Base-by-base conservation (phyloP, 2,329 filamentous ascomycete species). In the Fusarium albidum region DNA sequence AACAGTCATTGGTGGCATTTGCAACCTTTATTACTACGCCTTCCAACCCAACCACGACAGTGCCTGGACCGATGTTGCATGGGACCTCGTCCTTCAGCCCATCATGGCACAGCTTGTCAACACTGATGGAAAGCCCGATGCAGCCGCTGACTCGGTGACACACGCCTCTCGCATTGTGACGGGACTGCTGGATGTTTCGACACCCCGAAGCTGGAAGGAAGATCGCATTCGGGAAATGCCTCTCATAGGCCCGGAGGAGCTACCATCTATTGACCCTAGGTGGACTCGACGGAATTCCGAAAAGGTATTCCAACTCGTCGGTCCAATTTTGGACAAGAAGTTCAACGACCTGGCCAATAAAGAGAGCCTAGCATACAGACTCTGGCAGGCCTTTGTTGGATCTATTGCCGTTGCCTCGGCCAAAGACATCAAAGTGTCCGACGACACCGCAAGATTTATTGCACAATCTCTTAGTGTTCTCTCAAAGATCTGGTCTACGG, bases 371-470 rank as follows among this genome's bases (percentile, higher is more conserved):
- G 69, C 77, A 1, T 77, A 73, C 41, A 77, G 74, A 8, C 77
- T 91, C 31, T 91, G 88, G 88, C 71, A 76, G 25, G 77, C 82
- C 2, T 76, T 92, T 11, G 78, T 91, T 35, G 75, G 78, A 4
- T 83, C 87, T 2, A 77, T 92, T 21, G 82, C 86, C 3, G 82
- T 83, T 41, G 89, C 90, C 32, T 88, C 88, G 18, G 82, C 81
- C 34, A 96, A 96, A 73, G 95, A 99, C 72, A 89, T 99, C 64
- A 96, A 94, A 65, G 87, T 93, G 7, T 92, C 92, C 0, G 83
- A 83, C 11, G 94, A 98, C 56, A 91, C 92, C 2, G 90, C 91
- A 67, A 83, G 86, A 55, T 94, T 93, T 52, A 82, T 96, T 56
- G 88, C 90, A 17, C 81, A 85, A 34, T 80, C 92, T 17, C 81